Conservation (phyloP, 2,329 filamentous ascomycete species). For the Fusarium concolor region DNA sequence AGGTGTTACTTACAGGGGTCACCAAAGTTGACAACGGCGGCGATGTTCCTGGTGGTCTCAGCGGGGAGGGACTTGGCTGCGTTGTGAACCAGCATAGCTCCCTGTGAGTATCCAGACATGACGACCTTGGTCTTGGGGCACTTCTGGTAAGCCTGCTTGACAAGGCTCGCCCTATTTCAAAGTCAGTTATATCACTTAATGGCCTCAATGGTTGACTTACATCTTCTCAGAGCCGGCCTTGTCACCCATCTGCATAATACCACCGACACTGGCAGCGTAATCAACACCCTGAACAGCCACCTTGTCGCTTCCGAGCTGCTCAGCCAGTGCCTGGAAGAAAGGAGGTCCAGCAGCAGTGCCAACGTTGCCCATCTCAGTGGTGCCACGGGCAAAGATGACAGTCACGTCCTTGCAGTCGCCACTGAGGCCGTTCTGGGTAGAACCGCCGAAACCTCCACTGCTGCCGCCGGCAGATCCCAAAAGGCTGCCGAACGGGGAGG, state of each 20-base stretch:
- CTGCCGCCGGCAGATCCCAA: conserved; percentile 11
- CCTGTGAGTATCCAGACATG: conserved; percentile 61
- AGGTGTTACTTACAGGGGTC: conserved; percentile 43
- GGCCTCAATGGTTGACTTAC: conserved; percentile 51
- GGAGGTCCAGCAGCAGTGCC: conserved; percentile 62
- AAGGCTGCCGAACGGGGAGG: neutral
- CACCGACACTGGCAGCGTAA: conserved; percentile 60
- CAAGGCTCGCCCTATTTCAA: conserved; percentile 34
- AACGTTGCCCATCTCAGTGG: conserved; percentile 64
- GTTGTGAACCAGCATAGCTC: conserved; percentile 56
- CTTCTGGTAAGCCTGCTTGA: conserved; percentile 50
- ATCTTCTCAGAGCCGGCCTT: conserved; percentile 57
- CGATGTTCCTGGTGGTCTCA: conserved; percentile 48
- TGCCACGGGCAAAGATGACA: conserved; percentile 68
- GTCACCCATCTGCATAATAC: conserved; percentile 61
- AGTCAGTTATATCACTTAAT: neutral
- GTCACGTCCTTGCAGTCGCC: conserved; percentile 54
- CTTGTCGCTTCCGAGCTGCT: conserved; percentile 55
- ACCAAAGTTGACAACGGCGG: conserved; percentile 48
- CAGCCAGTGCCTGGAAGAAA: conserved; percentile 59
- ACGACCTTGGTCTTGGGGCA: conserved; percentile 61
- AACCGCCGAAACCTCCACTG: conserved; percentile 19
- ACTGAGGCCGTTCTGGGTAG: conserved; percentile 41
- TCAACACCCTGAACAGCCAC: conserved; percentile 66
- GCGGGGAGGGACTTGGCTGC: conserved; percentile 53